Conservation (phyloP, 2,329 filamentous ascomycete species). For the Phialophora tarda region DNA sequence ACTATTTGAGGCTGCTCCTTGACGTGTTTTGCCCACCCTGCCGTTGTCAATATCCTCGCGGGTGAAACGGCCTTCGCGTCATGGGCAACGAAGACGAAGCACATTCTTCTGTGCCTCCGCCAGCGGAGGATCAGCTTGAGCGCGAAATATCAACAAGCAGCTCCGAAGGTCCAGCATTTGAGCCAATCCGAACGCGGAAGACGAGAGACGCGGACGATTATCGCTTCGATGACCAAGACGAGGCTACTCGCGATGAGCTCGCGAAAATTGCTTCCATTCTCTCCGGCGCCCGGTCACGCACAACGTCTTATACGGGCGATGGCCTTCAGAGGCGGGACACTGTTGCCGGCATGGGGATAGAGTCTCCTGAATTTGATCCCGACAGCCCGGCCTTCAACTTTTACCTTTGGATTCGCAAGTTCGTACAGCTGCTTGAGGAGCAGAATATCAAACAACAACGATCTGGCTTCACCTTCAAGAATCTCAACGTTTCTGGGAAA, state of each 20-base stretch:
- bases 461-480: constrained; percentile 66
- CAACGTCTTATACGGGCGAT: constrained; percentile 13
- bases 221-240: constrained; percentile 27
- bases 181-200: constrained; percentile 34
- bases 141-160: constrained; percentile 46
- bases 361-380: constrained; percentile 35
- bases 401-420: constrained; percentile 34
- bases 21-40: not conserved
- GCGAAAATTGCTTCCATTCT: constrained; percentile 32
- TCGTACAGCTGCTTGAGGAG: constrained; percentile 31
- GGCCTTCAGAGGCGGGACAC: constrained; percentile 32
- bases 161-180: constrained; percentile 31
- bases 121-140: constrained; percentile 6
- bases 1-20: not conserved
- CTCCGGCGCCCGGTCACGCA: constrained; percentile 26
- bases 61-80: not conserved
- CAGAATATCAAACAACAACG: constrained; percentile 24
- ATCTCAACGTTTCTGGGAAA: constrained; percentile 69
- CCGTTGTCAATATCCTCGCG: not conserved
- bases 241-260: constrained; percentile 25
- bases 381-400: constrained; percentile 34
- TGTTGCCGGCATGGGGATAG: constrained; percentile 32
- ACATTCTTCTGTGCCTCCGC: not conserved
- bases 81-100: constrained; percentile 16
- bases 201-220: constrained; percentile 31